phyloP scores from a whole-genome alignment of 108 stramenopile species.

The Skeletonema grethae region DNA sequence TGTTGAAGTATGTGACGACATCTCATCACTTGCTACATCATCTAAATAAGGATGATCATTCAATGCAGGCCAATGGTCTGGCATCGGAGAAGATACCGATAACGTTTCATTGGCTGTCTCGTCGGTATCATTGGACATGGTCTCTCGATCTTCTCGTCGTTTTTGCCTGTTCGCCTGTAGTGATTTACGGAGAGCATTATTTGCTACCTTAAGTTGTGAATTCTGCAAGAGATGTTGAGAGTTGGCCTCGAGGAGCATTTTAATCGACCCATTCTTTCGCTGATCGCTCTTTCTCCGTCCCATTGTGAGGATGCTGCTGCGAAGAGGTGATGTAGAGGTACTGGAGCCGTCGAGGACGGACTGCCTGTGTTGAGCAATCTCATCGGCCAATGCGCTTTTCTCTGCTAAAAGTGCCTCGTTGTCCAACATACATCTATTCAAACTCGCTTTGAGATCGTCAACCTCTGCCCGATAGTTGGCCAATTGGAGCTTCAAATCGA shows the following conservation, averaged over 20 bases:
- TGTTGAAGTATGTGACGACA: not conserved
- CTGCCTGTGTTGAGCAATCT: not conserved
- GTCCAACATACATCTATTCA: not conserved
- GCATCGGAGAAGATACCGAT: not conserved
- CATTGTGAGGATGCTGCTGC: not conserved
- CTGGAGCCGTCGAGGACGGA: not conserved
- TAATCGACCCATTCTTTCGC: not conserved
- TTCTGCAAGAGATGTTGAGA: constrained; percentile 1
- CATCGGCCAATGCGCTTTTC: not conserved
- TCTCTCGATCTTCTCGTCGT: not conserved
- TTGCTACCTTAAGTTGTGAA: not conserved
- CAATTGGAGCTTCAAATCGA: constrained; percentile 1
- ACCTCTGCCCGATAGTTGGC: not conserved
- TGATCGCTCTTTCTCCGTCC: not conserved
- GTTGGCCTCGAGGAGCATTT: not conserved
- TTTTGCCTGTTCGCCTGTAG: not conserved
- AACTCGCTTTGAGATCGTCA: not conserved
- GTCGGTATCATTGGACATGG: not conserved
- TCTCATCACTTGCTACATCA: not conserved
- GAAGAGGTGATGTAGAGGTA: not conserved
- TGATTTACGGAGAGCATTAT: constrained; percentile 3
- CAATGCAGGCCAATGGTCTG: not conserved
- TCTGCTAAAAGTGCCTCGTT: not conserved
- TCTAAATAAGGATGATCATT: not conserved
- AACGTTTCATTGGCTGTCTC: not conserved